Percentiles rank a stretch among this genome's conserved stretches.
Conservation (phyloP, 2,329 filamentous ascomycete species). For the Emmonsia crescens region DNA sequence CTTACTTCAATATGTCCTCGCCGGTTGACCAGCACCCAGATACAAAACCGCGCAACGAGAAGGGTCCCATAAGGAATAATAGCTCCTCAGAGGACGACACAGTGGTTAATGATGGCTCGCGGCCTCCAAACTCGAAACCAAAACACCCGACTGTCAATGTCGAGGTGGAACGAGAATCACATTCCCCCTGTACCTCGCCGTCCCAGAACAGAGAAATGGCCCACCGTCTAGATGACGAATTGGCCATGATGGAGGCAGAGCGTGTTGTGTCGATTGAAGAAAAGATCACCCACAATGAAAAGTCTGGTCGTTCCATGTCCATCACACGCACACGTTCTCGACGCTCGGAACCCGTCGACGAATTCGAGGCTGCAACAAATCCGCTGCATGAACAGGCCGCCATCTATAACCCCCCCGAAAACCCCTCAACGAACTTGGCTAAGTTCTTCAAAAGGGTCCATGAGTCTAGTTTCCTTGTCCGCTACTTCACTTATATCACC, state of each 20-base stretch:
- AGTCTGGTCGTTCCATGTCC: constrained; percentile 32
- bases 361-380: constrained; percentile 57
- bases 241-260: constrained; percentile 55
- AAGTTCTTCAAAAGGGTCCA: constrained; percentile 56
- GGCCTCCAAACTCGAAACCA: background rate
- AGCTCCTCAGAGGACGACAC: constrained; percentile 24
- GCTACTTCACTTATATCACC: constrained; percentile 61
- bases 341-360: constrained; percentile 48
- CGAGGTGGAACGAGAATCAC: constrained; percentile 6
- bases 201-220: constrained; percentile 50
- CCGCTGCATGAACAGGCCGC: constrained; percentile 57
- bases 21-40: constrained; percentile 22
- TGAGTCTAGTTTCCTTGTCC: constrained; percentile 53
- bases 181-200: constrained; percentile 32
- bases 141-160: constrained; percentile 6
- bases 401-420: constrained; percentile 53
- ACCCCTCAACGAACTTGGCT: constrained; percentile 51
- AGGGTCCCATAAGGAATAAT: constrained; percentile 17
- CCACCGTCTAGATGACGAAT: constrained; percentile 53
- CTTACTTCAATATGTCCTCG: constrained; percentile 23
- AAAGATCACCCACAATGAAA: constrained; percentile 14
- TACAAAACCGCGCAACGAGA: constrained; percentile 12
- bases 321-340: constrained; percentile 44
- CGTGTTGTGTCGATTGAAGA: constrained; percentile 33
- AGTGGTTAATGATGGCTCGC: constrained; percentile 17